These are phyloP conservation scores for Akanthomyces uredinophilus DNA, from an alignment of 2,329 filamentous ascomycete genomes.

Conservation along the genomic window DNA sequence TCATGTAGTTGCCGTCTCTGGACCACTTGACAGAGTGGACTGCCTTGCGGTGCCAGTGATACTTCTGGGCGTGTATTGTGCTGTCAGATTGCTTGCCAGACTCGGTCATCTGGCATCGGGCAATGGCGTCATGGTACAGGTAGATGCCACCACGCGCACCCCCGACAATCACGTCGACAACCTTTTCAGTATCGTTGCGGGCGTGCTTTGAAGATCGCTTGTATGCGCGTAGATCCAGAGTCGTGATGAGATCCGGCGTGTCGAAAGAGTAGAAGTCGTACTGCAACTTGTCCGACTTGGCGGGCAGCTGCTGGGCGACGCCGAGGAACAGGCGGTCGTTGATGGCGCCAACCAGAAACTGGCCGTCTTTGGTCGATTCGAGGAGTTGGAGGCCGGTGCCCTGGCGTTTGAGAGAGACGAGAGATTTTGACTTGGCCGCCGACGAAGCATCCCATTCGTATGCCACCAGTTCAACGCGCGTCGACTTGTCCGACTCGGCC, in stretches of 20 bases:
- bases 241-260: slow-evolving; percentile 58
- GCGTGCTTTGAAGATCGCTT: slow-evolving; percentile 19
- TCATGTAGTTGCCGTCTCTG: slow-evolving; percentile 88
- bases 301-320: slow-evolving; percentile 21
- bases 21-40: slow-evolving; percentile 90
- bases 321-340: slow-evolving; percentile 35
- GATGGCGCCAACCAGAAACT: slow-evolving; percentile 44
- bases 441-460: slow-evolving; percentile 35
- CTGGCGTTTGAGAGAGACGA: slow-evolving; percentile 34
- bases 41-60: slow-evolving; percentile 87
- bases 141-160: slow-evolving; percentile 71
- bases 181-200: slow-evolving; percentile 26
- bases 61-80: slow-evolving; percentile 55
- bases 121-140: slow-evolving; percentile 71
- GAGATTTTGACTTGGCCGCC: slow-evolving; percentile 27
- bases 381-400: slow-evolving; percentile 38
- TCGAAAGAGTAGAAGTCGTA: slow-evolving; percentile 57
- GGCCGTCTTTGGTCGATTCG: slow-evolving; percentile 48
- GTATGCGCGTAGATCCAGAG: slow-evolving; percentile 56
- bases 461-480: slow-evolving; percentile 37
- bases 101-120: slow-evolving; percentile 45
- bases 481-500: slow-evolving; percentile 37
- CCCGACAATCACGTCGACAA: slow-evolving; percentile 74
- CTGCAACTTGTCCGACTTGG: slow-evolving; percentile 26
- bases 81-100: slow-evolving; percentile 38